Evolutionary conservation across 169 alveolate species (phyloP).

Genomic region (Eimeria zaria): DNA sequence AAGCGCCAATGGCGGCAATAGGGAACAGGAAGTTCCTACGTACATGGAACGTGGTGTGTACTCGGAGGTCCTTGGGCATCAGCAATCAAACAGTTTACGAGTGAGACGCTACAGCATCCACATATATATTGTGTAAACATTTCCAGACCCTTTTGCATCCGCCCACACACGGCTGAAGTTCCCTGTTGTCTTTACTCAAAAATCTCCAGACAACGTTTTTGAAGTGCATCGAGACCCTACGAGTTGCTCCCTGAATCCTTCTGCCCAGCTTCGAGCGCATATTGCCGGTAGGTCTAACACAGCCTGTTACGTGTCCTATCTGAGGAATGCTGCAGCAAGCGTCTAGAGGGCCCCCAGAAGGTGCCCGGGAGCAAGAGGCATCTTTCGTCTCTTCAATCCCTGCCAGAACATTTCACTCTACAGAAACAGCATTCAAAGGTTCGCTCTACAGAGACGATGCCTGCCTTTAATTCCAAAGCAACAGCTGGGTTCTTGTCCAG

Average conservation of each 20-base stretch:
- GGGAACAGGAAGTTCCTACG: not conserved
- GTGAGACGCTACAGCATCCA: slow-evolving; percentile 26
- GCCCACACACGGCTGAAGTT: not conserved
- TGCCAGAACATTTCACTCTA: slow-evolving; percentile 42
- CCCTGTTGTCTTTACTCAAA: not conserved
- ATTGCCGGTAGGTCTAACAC: not conserved
- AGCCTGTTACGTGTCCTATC: not conserved
- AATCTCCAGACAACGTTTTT: too few relatives aligned
- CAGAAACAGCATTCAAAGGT: slow-evolving; percentile 47
- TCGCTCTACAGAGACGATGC: not conserved
- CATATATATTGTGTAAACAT: not conserved
- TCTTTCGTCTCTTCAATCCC: slow-evolving; percentile 16
- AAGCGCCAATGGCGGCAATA: slow-evolving; percentile 2
- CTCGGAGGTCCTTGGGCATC: slow-evolving; percentile 46
- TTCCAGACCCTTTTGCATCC: not conserved
- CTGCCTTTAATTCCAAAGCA: not conserved
- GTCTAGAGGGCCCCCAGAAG: slow-evolving; percentile 62
- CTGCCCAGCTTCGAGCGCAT: not conserved
- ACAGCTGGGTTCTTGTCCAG: not conserved
- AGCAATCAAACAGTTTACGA: not conserved
- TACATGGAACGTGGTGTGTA: slow-evolving; percentile 53
- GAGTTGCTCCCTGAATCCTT: not conserved
- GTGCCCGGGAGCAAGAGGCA: slow-evolving; percentile 51
- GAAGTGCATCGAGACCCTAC: not conserved
- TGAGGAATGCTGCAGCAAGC: slow-evolving; percentile 53